phyloP scores from a whole-genome alignment of 1,139 yeast species.

The Candida sanyaensis region DNA sequence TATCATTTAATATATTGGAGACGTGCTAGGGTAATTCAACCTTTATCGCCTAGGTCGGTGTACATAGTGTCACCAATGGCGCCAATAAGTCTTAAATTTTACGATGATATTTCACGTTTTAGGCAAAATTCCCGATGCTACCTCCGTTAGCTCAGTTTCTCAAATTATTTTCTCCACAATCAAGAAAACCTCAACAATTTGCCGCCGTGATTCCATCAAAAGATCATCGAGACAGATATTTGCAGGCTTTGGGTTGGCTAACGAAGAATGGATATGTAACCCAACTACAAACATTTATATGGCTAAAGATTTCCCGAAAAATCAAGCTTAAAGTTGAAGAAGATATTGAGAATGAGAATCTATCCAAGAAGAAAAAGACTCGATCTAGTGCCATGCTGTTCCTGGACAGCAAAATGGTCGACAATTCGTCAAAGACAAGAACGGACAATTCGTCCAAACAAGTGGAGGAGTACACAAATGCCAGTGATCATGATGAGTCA shows the following conservation, averaged over 20 bases:
- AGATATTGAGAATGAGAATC: constrained; percentile 68
- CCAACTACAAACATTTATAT: constrained; percentile 78
- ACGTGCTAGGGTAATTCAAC: constrained; percentile 80
- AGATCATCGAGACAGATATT: constrained; percentile 76
- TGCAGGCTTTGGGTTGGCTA: constrained; percentile 84
- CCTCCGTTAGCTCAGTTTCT: constrained; percentile 79
- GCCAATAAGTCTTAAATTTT: constrained; percentile 56
- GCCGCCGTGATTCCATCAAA: constrained; percentile 76
- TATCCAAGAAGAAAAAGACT: constrained; percentile 18
- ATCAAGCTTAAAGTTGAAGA: constrained; percentile 83
- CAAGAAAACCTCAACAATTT: constrained; percentile 67
- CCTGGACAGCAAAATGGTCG: constrained; percentile 28
- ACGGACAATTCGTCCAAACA: constrained; percentile 7
- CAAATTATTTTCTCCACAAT: constrained; percentile 64
- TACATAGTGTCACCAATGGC: constrained; percentile 91
- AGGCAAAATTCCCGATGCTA: constrained; percentile 67
- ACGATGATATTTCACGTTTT: constrained; percentile 53
- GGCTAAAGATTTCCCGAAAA: constrained; percentile 72
- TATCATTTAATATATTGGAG: constrained; percentile 90
- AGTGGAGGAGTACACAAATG: not conserved
- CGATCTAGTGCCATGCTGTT: constrained; percentile 3
- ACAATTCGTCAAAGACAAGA: constrained; percentile 12
- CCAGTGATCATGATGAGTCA: not conserved
- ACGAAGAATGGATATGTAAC: constrained; percentile 78
- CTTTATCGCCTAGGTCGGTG: constrained; percentile 70